Conservation (phyloP, 768 basidiomycete genomes). For the Naematelia encephala region DNA sequence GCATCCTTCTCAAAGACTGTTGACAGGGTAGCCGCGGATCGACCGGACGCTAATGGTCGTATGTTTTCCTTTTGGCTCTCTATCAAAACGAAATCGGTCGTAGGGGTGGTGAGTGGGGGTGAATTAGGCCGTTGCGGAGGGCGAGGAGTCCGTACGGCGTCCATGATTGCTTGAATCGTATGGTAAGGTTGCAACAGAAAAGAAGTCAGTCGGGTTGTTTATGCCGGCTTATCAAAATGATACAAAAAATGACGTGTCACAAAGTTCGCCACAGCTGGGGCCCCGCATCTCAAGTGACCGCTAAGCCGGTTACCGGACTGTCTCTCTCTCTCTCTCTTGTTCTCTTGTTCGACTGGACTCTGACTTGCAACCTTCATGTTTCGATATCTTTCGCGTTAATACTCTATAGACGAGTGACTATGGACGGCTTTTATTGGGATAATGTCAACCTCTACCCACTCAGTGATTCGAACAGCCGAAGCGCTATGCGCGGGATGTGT, state of each 20-base stretch:
- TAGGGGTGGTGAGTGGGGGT: conserved; percentile 21
- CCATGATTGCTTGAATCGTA: not conserved
- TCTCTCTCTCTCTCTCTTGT: too few relatives aligned
- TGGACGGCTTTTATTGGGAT: too few relatives aligned
- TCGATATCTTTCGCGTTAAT: too few relatives aligned
- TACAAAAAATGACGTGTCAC: not conserved
- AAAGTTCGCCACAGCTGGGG: too few relatives aligned
- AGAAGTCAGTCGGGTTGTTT: not conserved
- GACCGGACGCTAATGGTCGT: conserved; percentile 52
- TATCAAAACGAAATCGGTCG: conserved; percentile 53
- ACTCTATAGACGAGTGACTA: too few relatives aligned
- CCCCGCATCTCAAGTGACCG: too few relatives aligned
- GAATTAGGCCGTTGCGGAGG: not conserved
- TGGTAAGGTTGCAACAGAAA: not conserved
- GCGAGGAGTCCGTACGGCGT: not conserved
- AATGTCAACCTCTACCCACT: too few relatives aligned
- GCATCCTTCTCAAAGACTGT: conserved; percentile 56
- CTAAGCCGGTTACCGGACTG: too few relatives aligned
- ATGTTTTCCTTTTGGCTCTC: conserved; percentile 57
- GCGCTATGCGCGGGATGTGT: too few relatives aligned
- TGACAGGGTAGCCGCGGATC: conserved; percentile 54
- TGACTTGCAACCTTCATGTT: too few relatives aligned
- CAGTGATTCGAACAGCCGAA: too few relatives aligned
- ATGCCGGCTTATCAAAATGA: not conserved
- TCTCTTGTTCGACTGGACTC: too few relatives aligned